Base-by-base conservation (phyloP, 805 yeast species). In the Suhomyces canberraensis region DNA sequence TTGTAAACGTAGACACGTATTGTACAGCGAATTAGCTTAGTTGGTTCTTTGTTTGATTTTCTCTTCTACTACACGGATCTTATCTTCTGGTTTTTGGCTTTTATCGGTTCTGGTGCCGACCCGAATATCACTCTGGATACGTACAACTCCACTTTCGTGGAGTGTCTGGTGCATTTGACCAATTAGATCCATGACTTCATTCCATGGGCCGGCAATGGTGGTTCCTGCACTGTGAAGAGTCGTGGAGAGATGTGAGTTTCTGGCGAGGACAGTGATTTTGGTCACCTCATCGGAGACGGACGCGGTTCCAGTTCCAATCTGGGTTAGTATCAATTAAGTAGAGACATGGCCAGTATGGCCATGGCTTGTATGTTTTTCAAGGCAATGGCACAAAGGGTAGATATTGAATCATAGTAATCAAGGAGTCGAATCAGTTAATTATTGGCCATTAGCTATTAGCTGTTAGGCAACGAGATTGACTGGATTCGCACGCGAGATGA, bases 201-300 rank as follows among this genome's bases (percentile, higher is more conserved):
- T 78, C 96, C 96, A 89, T n/a, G 88, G 89, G 1, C 96, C 96
- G 50, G 84, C 84, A 48, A 84, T 79, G 2, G 96, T 87, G 5
- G 96, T 88, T 3, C 96, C 96, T 2, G 96, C 96, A 48, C 95
- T 83, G 60, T 88, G 96, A 41, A 88, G 65, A 1, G 85, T 78
- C 44, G 82, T 78, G 33, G 79, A 70, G 37, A 88, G 64, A 3
- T 76, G 81, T 20, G 84, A 76, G 16, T 69, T 69, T 40, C 82
- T 69, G 17, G 88, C 79, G 36, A 78, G 58, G 18, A 73, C 64
- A 44, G 88, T 91, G 27, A 84, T 79, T 31, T 74, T 69, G 6
- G 95, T 79, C 29, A 88, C 80, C 48, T 86, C 87, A 48, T 83
- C 84, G 7, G 93, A 84, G 1, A 88, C 89, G 1, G 95, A 85